Conservation (phyloP, 495 filamentous ascomycete species). For the Neurospora sp. region DNA sequence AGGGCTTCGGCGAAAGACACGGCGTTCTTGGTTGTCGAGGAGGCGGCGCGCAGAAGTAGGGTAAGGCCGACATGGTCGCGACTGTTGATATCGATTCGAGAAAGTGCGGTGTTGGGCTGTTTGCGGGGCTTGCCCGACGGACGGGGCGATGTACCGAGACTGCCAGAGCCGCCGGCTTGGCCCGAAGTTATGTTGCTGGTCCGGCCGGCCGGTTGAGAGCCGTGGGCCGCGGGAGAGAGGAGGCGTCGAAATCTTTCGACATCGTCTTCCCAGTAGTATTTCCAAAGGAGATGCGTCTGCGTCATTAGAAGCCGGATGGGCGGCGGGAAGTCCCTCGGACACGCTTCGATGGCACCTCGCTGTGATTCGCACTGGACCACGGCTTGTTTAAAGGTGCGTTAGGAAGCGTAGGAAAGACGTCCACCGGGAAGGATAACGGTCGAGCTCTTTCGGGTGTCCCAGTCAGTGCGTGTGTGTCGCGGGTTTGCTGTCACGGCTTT, state of each 20-base stretch:
- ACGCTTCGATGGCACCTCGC: conserved; percentile 70
- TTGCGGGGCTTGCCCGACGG: conserved; percentile 35
- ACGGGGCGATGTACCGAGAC: conserved; percentile 37
- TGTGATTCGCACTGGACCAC: conserved; percentile 69
- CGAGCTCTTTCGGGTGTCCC: not conserved
- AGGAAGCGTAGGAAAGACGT: conserved; percentile 27
- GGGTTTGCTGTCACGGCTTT: not conserved
- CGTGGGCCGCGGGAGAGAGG: conserved; percentile 54
- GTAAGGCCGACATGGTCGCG: conserved; percentile 70
- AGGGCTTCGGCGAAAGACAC: conserved; percentile 65
- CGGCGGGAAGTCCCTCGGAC: conserved; percentile 26
- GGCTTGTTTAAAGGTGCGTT: conserved; percentile 71
- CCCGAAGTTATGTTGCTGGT: conserved; percentile 21
- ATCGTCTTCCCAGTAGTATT: conserved; percentile 91
- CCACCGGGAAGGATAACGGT: conserved; percentile 5
- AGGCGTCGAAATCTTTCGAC: conserved; percentile 81
- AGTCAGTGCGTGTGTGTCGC: not conserved
- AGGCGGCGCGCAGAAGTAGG: conserved; percentile 76
- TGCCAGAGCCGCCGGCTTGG: conserved; percentile 16
- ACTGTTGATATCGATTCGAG: conserved; percentile 66
- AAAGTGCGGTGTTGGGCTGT: conserved; percentile 35
- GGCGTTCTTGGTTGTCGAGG: conserved; percentile 57
- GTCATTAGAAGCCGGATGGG: conserved; percentile 66
- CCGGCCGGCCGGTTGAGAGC: conserved; percentile 37
- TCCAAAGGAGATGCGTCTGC: conserved; percentile 93